Evolutionary conservation across 345 rosid species (phyloP).

Genomic region (Excoecaria cochinchinensis): DNA sequence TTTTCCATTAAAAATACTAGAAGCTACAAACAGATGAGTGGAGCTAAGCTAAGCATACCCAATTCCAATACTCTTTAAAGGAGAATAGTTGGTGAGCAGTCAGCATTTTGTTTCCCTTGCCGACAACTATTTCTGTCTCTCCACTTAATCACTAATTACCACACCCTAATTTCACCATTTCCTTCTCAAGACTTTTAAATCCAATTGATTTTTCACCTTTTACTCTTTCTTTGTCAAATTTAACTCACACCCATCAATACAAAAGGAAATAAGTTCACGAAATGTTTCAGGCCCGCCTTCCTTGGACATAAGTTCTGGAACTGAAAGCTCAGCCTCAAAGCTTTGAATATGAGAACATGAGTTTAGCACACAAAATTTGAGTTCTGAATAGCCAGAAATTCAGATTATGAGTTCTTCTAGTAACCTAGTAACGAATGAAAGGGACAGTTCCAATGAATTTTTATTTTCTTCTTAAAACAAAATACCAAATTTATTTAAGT

Average conservation of each 20-base stretch:
- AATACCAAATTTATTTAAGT: not conserved
- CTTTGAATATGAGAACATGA: conserved; percentile 66
- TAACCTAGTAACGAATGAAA: not conserved
- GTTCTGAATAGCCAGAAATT: not conserved
- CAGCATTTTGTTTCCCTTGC: conserved; percentile 50
- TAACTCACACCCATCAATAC: too few relatives aligned
- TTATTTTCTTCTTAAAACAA: conserved; percentile 1
- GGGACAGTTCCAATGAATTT: not conserved
- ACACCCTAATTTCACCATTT: not conserved
- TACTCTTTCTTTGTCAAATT: too few relatives aligned
- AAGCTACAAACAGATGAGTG: too few relatives aligned
- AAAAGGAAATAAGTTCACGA: conserved; percentile 43
- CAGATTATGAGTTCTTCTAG: not conserved
- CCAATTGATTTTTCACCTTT: too few relatives aligned
- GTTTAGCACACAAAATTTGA: not conserved
- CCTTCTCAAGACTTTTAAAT: too few relatives aligned
- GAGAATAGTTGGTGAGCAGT: conserved; percentile 68
- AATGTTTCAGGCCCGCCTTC: conserved; percentile 90
- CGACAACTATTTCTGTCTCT: conserved; percentile 67
- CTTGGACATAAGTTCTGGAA: conserved; percentile 63
- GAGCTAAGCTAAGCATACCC: conserved; percentile 32
- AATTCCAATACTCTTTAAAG: too few relatives aligned
- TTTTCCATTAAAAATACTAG: too few relatives aligned
- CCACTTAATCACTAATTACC: conserved; percentile 47
- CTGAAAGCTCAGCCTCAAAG: conserved; percentile 83